A percentile compares a stretch with the other conserved stretches of the same genome.
These are phyloP conservation scores for Stropharia rugosoannulata DNA, from an alignment of 768 basidiomycete genomes.

Conservation along the genomic window DNA sequence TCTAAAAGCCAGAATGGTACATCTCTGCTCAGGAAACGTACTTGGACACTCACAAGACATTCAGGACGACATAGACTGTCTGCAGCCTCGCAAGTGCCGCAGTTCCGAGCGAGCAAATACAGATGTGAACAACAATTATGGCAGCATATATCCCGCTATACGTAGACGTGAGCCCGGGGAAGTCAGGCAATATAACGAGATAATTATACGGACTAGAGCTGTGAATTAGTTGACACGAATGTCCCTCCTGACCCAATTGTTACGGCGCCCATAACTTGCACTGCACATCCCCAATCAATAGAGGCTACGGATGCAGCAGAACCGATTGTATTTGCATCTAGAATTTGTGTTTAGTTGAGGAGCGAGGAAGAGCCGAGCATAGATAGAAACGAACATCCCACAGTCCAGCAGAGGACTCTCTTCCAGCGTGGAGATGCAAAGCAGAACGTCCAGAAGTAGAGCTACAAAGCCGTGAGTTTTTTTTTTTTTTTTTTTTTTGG, in stretches of 20 bases:
- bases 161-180: neutral
- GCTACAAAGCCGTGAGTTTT: constrained; percentile 21
- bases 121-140: constrained; percentile 58
- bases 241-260: constrained; percentile 48
- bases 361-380: neutral
- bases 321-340: constrained; percentile 53
- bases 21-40: neutral
- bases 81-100: constrained; percentile 66
- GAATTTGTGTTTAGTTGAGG: no score
- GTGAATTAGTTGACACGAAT: constrained; percentile 41
- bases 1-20: constrained; percentile 28
- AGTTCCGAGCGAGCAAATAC: constrained; percentile 69
- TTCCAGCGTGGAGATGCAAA: constrained; percentile 42
- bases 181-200: constrained; percentile 16
- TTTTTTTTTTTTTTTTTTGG: no score
- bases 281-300: constrained; percentile 65
- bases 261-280: constrained; percentile 64
- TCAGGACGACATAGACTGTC: constrained; percentile 65
- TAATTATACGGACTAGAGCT: constrained; percentile 50
- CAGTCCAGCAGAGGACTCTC: constrained; percentile 53
- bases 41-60: constrained; percentile 49
- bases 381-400: constrained; percentile 42
- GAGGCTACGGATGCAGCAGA: constrained; percentile 52
- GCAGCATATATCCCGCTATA: constrained; percentile 59
- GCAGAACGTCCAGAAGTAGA: constrained; percentile 55